Evolutionary conservation across 2,329 filamentous ascomycete genomes (phyloP).

Genomic region (Cladosporium halotolerans): DNA sequence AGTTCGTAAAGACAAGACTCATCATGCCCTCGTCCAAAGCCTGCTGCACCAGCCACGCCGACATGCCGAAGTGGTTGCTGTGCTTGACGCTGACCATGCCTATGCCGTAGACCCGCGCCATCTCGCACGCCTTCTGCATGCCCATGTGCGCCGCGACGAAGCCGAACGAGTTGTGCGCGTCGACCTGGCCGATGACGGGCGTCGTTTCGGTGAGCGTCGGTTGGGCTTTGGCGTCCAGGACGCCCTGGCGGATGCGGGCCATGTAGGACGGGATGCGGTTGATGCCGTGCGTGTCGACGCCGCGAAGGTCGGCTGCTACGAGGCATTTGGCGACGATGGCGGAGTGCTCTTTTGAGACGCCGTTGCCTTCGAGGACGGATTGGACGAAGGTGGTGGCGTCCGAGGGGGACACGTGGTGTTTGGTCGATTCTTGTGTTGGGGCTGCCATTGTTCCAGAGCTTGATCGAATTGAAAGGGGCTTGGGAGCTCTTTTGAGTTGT

Average conservation of each 20-base stretch:
- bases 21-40: slow-evolving; percentile 63
- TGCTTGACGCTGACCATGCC: slow-evolving; percentile 70
- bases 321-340: slow-evolving; percentile 60
- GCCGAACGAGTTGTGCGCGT: slow-evolving; percentile 67
- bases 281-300: slow-evolving; percentile 72
- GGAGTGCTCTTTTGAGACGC: slow-evolving; percentile 55
- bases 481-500: not conserved
- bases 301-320: slow-evolving; percentile 67
- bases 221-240: slow-evolving; percentile 55
- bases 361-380: slow-evolving; percentile 54
- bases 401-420: slow-evolving; percentile 14
- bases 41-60: slow-evolving; percentile 72
- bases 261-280: slow-evolving; percentile 75
- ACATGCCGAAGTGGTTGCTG: slow-evolving; percentile 80
- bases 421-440: not conserved
- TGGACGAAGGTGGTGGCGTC: slow-evolving; percentile 43
- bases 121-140: slow-evolving; percentile 62
- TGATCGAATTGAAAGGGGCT: not conserved
- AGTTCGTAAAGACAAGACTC: slow-evolving; percentile 57
- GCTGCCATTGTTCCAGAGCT: not conserved
- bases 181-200: slow-evolving; percentile 63
- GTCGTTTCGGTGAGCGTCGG: slow-evolving; percentile 58
- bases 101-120: slow-evolving; percentile 61
- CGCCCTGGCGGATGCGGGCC: slow-evolving; percentile 62
- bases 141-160: slow-evolving; percentile 62